Evolutionary conservation across 331 rosid genomes (phyloP).

Genomic region (Saraca asoca): DNA sequence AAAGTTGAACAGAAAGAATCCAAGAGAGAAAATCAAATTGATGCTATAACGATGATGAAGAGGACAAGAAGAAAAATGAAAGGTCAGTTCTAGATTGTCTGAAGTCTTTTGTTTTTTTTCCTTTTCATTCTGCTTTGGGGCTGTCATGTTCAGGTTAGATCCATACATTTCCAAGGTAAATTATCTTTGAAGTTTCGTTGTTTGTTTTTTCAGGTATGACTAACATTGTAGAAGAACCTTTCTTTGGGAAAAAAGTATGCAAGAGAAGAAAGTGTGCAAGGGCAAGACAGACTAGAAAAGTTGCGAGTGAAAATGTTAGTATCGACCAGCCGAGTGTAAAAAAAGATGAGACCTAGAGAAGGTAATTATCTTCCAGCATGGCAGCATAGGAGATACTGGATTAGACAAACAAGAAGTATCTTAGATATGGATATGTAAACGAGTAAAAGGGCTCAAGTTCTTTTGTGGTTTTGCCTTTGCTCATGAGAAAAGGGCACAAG

Average conservation of each 20-base stretch:
- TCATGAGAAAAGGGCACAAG: too few species aligned
- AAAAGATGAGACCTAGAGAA: not conserved
- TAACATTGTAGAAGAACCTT: conserved; percentile 16
- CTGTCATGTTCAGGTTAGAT: not conserved
- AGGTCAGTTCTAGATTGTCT: conserved; percentile 26
- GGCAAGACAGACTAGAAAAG: conserved; percentile 19
- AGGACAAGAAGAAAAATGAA: conserved; percentile 30
- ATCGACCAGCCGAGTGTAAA: not conserved
- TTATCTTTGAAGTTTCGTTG: not conserved
- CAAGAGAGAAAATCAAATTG: conserved; percentile 18
- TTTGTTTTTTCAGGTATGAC: conserved; percentile 30
- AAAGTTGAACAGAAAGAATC: conserved; percentile 28
- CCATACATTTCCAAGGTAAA: not conserved
- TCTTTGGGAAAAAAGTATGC: conserved; percentile 15
- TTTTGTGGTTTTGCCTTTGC: too few species aligned
- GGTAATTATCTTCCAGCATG: too few species aligned
- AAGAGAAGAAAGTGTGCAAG: conserved; percentile 35
- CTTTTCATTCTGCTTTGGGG: too few species aligned
- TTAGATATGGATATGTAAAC: too few species aligned
- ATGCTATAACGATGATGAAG: conserved; percentile 21
- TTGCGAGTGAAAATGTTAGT: not conserved
- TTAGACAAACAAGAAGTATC: too few species aligned
- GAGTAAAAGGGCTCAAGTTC: too few species aligned
- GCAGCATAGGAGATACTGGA: too few species aligned
- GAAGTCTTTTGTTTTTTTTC: not conserved